A percentile compares a stretch with the other conserved stretches of the same genome.
phyloP scores from a whole-genome alignment of 2,329 filamentous ascomycete species.

The Rhynchosporium secalis region DNA sequence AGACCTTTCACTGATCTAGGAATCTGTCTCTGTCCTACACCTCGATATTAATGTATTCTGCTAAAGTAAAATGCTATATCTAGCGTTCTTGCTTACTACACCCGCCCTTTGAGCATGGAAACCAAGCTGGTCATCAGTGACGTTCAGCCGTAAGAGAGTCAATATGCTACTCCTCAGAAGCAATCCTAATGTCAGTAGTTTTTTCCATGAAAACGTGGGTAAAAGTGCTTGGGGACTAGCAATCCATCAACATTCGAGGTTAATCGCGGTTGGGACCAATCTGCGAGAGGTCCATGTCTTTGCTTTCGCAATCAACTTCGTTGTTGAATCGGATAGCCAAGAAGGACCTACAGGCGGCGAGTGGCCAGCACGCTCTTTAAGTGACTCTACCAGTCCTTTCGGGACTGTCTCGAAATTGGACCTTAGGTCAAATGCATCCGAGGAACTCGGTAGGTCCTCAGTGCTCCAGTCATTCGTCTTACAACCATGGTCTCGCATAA shows the following conservation, averaged over 20 bases:
- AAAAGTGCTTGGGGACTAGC: constrained; percentile 81
- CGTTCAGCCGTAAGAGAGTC: constrained; percentile 27
- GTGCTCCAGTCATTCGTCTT: not conserved
- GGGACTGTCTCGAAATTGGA: not conserved
- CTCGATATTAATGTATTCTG: no score
- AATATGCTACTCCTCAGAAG: not conserved
- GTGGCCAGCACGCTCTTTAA: not conserved
- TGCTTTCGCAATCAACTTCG: not conserved
- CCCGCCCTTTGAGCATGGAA: constrained; percentile 36
- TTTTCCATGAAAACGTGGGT: constrained; percentile 76
- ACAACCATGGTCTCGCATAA: not conserved
- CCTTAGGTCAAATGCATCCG: not conserved
- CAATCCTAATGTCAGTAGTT: constrained; percentile 39
- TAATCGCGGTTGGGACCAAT: constrained; percentile 87
- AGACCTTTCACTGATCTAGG: no score
- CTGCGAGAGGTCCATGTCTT: constrained; percentile 57
- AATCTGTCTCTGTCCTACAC: no score
- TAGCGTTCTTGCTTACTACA: constrained; percentile 65
- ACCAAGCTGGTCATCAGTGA: constrained; percentile 14
- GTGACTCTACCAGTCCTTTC: not conserved
- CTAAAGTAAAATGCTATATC: no score
- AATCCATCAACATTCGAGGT: constrained; percentile 74
- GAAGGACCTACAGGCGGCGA: not conserved
- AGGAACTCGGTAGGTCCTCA: not conserved
- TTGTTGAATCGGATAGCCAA: not conserved